phyloP scores from a whole-genome alignment of 2,329 filamentous ascomycete genomes.

The Knufia petricola region DNA sequence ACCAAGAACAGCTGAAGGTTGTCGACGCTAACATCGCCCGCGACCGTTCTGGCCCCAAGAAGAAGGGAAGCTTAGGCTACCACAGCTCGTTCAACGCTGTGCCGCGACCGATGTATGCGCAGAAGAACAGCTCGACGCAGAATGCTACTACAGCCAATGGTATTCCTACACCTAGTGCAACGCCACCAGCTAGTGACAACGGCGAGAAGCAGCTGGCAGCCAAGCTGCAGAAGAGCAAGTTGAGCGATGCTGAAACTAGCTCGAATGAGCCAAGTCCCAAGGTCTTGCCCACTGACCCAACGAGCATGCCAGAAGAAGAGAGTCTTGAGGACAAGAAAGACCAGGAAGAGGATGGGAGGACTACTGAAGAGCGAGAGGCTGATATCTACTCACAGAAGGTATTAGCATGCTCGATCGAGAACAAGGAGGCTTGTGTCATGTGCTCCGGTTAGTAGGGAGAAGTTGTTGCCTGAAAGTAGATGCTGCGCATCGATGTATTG shows the following conservation, averaged over 20 bases:
- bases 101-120: conserved; percentile 58
- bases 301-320: conserved; percentile 49
- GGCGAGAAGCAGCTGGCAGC: conserved; percentile 43
- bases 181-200: conserved; percentile 47
- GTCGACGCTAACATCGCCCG: conserved; percentile 69
- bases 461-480: background rate
- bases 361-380: conserved; percentile 65
- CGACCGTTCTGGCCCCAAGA: conserved; percentile 45
- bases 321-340: conserved; percentile 46
- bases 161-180: conserved; percentile 58
- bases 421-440: conserved; percentile 91
- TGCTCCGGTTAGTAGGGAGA: conserved; percentile 66
- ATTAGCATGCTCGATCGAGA: conserved; percentile 91
- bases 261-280: conserved; percentile 68
- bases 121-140: conserved; percentile 33
- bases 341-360: conserved; percentile 64
- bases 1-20: conserved; percentile 87
- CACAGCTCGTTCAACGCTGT: conserved; percentile 51
- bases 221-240: conserved; percentile 32
- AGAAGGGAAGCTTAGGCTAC: conserved; percentile 56
- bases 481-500: background rate
- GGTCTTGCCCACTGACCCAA: conserved; percentile 64
- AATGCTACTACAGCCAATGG: conserved; percentile 42
- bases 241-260: conserved; percentile 62
- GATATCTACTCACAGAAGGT: conserved; percentile 95